Evolutionary conservation across 306 rosid species (phyloP).

Genomic region (Myrica gale): DNA sequence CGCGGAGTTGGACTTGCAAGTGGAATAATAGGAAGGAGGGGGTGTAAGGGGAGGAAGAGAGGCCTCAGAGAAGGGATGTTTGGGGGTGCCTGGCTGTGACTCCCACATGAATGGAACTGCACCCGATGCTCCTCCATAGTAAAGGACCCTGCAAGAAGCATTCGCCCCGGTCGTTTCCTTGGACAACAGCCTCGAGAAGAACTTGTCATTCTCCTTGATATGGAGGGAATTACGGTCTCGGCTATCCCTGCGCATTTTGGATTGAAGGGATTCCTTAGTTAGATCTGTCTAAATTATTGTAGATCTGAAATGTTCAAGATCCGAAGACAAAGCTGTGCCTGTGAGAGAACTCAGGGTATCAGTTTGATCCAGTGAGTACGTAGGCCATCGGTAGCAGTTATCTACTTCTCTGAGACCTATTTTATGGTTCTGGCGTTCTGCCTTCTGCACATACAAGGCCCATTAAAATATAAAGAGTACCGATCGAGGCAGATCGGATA

Average conservation of each 20-base stretch:
- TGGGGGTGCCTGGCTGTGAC: slow-evolving; percentile 62
- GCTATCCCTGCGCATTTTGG: slow-evolving; percentile 18
- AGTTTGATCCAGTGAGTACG: too few relatives aligned
- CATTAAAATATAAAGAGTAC: not conserved
- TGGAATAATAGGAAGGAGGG: slow-evolving; percentile 46
- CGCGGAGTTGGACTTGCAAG: not conserved
- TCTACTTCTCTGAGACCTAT: not conserved
- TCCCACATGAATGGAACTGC: slow-evolving; percentile 59
- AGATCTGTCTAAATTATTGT: not conserved
- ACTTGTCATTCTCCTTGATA: slow-evolving; percentile 26
- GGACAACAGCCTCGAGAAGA: slow-evolving; percentile 32
- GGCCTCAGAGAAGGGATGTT: slow-evolving; percentile 33
- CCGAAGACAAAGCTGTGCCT: slow-evolving; percentile 23
- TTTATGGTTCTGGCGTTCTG: too few relatives aligned
- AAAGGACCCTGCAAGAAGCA: slow-evolving; percentile 45
- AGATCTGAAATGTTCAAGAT: slow-evolving; percentile 36
- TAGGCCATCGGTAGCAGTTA: not conserved
- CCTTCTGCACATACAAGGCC: not conserved
- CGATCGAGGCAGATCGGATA: not conserved
- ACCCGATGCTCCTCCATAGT: slow-evolving; percentile 51
- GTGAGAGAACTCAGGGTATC: slow-evolving; percentile 5
- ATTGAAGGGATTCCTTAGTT: not conserved
- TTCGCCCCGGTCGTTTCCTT: slow-evolving; percentile 40
- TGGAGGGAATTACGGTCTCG: not conserved
- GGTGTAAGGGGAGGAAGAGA: slow-evolving; percentile 53